Conservation (phyloP, 2,329 filamentous ascomycete genomes). For the Sarocladiaceae sp. region DNA sequence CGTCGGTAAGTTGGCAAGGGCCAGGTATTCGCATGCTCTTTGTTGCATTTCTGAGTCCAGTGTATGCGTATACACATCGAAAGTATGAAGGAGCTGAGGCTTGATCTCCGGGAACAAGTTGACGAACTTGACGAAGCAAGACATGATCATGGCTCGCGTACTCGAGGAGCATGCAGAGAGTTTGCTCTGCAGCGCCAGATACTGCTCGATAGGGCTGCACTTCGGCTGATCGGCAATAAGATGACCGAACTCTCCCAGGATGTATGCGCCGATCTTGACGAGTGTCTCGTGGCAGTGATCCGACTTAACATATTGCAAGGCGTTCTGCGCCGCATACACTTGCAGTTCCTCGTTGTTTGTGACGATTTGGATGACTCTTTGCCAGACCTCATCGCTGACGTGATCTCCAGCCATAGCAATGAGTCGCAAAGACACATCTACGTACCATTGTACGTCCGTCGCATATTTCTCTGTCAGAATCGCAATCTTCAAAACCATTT, state of each 20-base stretch:
- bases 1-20: slow-evolving; percentile 76
- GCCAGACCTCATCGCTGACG: slow-evolving; percentile 98
- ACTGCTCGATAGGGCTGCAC: slow-evolving; percentile 96
- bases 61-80: slow-evolving; percentile 88
- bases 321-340: slow-evolving; percentile 91
- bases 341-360: slow-evolving; percentile 99
- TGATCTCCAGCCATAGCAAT: slow-evolving; percentile 97
- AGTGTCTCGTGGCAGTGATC: slow-evolving; percentile 95
- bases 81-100: slow-evolving; percentile 85
- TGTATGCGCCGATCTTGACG: slow-evolving; percentile 95
- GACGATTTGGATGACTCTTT: slow-evolving; percentile 96
- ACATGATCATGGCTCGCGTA: slow-evolving; percentile 90
- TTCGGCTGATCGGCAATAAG: slow-evolving; percentile 87
- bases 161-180: slow-evolving; percentile 83
- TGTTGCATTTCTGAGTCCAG: slow-evolving; percentile 95
- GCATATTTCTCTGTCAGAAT: slow-evolving; percentile 98
- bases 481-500: slow-evolving; percentile 98
- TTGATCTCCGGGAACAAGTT: slow-evolving; percentile 99
- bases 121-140: slow-evolving; percentile 95
- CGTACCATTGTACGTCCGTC: slow-evolving; percentile 98
- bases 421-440: slow-evolving; percentile 90
- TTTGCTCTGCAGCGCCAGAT: slow-evolving; percentile 86
- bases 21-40: slow-evolving; percentile 90
- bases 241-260: slow-evolving; percentile 95
- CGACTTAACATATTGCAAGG: slow-evolving; percentile 85